These are phyloP conservation scores for Monosporozyma siamensis DNA, from an alignment of 805 yeast genomes.

Conservation along the genomic window DNA sequence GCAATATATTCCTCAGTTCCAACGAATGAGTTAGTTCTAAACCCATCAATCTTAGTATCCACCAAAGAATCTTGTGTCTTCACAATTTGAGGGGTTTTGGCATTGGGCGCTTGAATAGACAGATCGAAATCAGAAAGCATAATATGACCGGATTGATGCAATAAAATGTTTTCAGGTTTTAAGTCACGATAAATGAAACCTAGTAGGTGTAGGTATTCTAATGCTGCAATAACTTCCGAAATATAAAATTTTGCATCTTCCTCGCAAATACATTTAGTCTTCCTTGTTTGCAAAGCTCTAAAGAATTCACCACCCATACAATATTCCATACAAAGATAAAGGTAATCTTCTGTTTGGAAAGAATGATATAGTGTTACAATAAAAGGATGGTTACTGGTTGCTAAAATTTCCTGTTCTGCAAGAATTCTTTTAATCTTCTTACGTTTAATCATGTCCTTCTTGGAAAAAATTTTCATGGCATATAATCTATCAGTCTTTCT, in stretches of 20 bases:
- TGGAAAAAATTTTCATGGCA: constrained; percentile 88
- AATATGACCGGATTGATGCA: constrained; percentile 96
- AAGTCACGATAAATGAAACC: constrained; percentile 95
- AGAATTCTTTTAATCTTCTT: constrained; percentile 90
- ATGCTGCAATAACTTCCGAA: constrained; percentile 93
- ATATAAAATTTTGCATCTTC: constrained; percentile 89
- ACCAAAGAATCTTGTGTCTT: constrained; percentile 33
- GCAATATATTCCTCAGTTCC: constrained; percentile 99
- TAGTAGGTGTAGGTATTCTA: constrained; percentile 91
- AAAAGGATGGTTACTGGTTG: constrained; percentile 93
- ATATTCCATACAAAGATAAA: constrained; percentile 94
- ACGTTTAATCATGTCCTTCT: constrained; percentile 89
- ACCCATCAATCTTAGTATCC: constrained; percentile 93
- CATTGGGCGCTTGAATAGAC: constrained; percentile 75
- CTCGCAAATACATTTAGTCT: constrained; percentile 76
- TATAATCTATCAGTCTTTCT: constrained; percentile 62
- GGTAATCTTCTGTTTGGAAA: constrained; percentile 85
- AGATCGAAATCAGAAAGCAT: constrained; percentile 96
- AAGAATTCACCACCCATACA: constrained; percentile 99
- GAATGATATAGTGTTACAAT: constrained; percentile 94
- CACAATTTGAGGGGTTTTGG: constrained; percentile 51
- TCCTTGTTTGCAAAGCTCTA: constrained; percentile 87
- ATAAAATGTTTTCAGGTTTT: constrained; percentile 88
- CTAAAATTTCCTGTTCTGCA: constrained; percentile 94
- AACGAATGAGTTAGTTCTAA: constrained; percentile 94